Evolutionary conservation across 2,329 filamentous ascomycete genomes (phyloP), one percentile per base, ranked within the genome.

Genomic region (Hortaea werneckii): DNA sequence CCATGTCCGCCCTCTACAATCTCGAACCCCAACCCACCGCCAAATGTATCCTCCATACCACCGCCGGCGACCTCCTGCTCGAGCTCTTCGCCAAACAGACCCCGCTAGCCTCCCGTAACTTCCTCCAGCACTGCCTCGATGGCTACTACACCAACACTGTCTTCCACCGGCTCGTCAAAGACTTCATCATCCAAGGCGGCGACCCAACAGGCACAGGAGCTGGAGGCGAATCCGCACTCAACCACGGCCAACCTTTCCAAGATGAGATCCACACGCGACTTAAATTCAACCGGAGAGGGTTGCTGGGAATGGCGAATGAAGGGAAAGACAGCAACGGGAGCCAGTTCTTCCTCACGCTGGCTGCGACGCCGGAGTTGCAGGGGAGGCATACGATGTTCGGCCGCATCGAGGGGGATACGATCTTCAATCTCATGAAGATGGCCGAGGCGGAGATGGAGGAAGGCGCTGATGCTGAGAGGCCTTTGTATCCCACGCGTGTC

Each of bases 271-370:
- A 96, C 66, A 87, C 83, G 57, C 78, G 92, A 29, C 73, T 98
- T 54, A 94, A 94, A 65, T 96, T 92, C 73, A 96, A 94, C 58
- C 76, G 92, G 41, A 77, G 92, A 49, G 92, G 92, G 0, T 69
- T 96, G 57, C 68, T 98, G 56, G 92, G 86, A n/a, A 95, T 96
- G 88, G 92, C 92, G 29, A 96, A 96, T 65, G 83, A 85, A 50
- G 83, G 88, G 77, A 29, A 75, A 11, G 51, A 89, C 58, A 85
- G 85, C 45, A 96, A 96, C 68, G 86, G 87, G 30, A 95, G 87
- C 65, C 92, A 98, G 66, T 96, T 96, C 73, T 98, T 98, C 71
- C 82, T 98, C 50, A 96, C 92, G 0, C 69, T 98, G 44, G 88
- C 80, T 52, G 73, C 74, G 45, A 88, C 89, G 26, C 82, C 87